Conservation (phyloP, 2,329 filamentous ascomycete genomes). For the Paraphaeosphaeria sporulosa region DNA sequence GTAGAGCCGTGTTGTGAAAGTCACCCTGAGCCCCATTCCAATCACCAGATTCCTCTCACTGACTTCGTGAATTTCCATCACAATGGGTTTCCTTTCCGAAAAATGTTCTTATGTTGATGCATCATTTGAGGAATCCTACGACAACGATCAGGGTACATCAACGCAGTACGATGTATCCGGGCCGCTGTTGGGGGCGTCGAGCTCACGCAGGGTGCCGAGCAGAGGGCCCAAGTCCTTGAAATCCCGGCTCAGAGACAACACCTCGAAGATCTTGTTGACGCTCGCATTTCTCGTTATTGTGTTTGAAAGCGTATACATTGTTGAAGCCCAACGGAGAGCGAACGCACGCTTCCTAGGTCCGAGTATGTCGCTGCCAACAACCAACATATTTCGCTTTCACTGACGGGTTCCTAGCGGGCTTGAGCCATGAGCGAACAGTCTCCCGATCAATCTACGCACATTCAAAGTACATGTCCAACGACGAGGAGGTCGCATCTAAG, state of each 20-base stretch:
- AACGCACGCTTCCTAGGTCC: constrained; percentile 6
- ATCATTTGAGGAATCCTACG: background rate
- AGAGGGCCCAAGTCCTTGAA: background rate
- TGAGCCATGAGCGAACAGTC: constrained; percentile 12
- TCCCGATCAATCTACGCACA: constrained; percentile 14
- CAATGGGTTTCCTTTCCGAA: background rate
- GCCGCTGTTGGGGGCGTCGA: background rate
- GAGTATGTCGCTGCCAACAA: constrained; percentile 6
- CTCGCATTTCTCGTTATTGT: constrained; percentile 2
- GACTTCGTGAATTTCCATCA: background rate
- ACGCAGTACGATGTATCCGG: background rate
- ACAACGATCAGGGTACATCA: constrained; percentile 8
- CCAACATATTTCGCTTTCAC: background rate
- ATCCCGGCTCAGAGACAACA: background rate
- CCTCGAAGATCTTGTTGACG: background rate
- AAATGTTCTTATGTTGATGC: background rate
- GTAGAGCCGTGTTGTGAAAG: background rate
- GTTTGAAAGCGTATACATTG: constrained; percentile 6
- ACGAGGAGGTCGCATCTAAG: constrained; percentile 13
- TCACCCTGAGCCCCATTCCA: background rate
- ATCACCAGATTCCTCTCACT: background rate
- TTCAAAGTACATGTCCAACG: constrained; percentile 15
- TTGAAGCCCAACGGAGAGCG: constrained; percentile 1
- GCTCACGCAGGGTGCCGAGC: background rate
- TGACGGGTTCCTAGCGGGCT: constrained; percentile 6